Conservation (phyloP, 768 basidiomycete species). For the Erythrobasidium yunnanense region DNA sequence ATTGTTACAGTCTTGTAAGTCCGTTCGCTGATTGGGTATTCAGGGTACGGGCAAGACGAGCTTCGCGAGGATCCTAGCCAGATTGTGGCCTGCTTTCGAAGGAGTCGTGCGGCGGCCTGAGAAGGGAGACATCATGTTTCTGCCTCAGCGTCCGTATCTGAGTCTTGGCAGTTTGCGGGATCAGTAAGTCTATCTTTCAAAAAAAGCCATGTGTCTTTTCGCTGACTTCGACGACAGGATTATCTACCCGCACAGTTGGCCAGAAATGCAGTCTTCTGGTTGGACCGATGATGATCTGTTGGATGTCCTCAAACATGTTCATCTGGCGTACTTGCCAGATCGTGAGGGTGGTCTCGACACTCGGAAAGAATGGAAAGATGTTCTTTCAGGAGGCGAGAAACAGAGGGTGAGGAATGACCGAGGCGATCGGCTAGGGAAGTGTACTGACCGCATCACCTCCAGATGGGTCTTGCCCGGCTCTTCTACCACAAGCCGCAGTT, state of each 20-base stretch:
- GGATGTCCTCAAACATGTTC: constrained; percentile 66
- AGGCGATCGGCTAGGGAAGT: background rate
- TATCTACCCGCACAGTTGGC: constrained; percentile 80
- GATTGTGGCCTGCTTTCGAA: constrained; percentile 61
- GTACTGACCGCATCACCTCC: constrained; percentile 15
- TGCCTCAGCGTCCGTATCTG: constrained; percentile 91
- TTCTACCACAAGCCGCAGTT: constrained; percentile 78
- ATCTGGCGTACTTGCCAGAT: constrained; percentile 69
- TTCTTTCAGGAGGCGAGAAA: constrained; percentile 91
- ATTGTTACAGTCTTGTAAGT: constrained; percentile 29
- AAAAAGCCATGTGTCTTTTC: background rate
- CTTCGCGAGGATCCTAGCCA: constrained; percentile 59
- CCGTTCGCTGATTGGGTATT: background rate
- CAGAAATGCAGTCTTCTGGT: constrained; percentile 55
- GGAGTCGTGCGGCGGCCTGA: constrained; percentile 48
- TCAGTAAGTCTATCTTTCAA: constrained; percentile 48
- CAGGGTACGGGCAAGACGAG: constrained; percentile 37
- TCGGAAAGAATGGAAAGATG: constrained; percentile 90
- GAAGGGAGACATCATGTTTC: constrained; percentile 53
- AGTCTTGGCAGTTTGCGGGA: constrained; percentile 74
- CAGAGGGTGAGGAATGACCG: constrained; percentile 54
- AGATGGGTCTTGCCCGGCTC: constrained; percentile 87
- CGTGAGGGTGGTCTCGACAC: constrained; percentile 83
- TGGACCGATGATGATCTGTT: constrained; percentile 60
- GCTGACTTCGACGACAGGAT: constrained; percentile 44